Evolutionary conservation across 129 eudicot species (phyloP), one percentile per base, ranked within the genome.

Genomic region (Logfia minima): DNA sequence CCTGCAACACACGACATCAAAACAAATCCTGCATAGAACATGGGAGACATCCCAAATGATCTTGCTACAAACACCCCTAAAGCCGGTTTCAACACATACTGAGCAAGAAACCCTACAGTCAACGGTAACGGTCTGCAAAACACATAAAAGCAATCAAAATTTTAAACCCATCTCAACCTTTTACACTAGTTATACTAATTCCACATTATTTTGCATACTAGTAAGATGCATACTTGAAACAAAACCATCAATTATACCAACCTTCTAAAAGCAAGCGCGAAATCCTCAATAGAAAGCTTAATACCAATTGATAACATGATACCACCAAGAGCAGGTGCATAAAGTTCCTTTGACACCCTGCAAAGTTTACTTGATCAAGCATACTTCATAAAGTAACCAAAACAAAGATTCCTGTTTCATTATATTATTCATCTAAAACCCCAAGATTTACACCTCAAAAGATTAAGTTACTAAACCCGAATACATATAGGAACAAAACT

Each of bases 291-390:
- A 3, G 99, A 95, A 19, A 95, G 92, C 82, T 83, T 89, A 64
- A 95, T 91, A 9, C 99, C 99, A 68, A 95, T 95, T 0, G 99
- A 95, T 58, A 95, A 79, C 97, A 95, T 95, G 75, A 95, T 95
- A 32, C 99, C 99, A 81, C 99, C 99, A 28, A 95, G 96, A 65
- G 96, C 97, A 68, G 97, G 99, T 68, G 99, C 99, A 71, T 95
- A 95, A 69, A 92, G 68, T 76, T 91, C 99, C 82, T 89, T 88
- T 10, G 99, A 89, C 72, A 95, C 99, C 99, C 99, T 91, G 93
- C 82, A 89, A 43, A 58, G 37, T 8, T 61, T 21, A n/a, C 63
- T 80, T 59, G 3, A 59, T 79, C 69, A 63, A 51, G 8, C 31
- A 83, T 17, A 26, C 5, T 55, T 32, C 67, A 60, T 61, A 22